Percentiles rank a stretch among this genome's conserved stretches.
Conservation (phyloP, 1,139 yeast genomes). For the Suhomyces yuchorum region DNA sequence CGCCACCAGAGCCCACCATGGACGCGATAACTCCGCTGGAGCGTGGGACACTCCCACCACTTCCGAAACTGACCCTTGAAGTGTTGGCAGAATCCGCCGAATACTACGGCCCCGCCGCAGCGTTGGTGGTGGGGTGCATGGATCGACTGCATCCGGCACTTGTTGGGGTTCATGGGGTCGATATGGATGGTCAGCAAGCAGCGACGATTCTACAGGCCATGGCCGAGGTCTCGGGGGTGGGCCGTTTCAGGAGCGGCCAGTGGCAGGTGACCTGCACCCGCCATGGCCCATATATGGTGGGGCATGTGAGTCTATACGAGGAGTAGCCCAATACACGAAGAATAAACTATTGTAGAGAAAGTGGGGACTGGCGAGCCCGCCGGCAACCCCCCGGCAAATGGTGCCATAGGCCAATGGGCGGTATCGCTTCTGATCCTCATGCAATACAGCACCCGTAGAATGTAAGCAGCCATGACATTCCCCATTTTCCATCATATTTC, state of each 20-base stretch:
- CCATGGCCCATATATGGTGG: constrained; percentile 1
- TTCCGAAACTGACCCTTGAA: constrained; percentile 3
- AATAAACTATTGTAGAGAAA: neutral
- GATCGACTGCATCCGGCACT: neutral
- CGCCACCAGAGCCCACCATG: neutral
- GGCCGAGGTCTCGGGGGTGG: constrained; percentile 2
- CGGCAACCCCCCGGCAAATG: neutral
- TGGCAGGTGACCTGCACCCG: constrained; percentile 2
- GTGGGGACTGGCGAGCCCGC: neutral
- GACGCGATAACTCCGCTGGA: constrained; percentile 11
- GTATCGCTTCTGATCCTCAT: too few relatives aligned
- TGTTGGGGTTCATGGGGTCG: constrained; percentile 3
- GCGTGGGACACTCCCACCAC: neutral
- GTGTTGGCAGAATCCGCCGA: neutral
- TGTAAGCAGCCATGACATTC: neutral
- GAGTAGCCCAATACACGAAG: neutral
- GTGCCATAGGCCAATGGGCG: neutral
- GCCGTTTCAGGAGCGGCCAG: neutral
- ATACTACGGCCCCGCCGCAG: constrained; percentile 4
- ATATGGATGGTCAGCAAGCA: neutral
- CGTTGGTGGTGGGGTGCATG: constrained; percentile 1
- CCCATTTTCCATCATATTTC: neutral
- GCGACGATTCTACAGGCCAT: constrained; percentile 1
- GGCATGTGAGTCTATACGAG: constrained; percentile 3
- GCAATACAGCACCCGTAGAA: neutral